Conservation (phyloP, 768 basidiomycete genomes). For the Lactarius tabidus region DNA sequence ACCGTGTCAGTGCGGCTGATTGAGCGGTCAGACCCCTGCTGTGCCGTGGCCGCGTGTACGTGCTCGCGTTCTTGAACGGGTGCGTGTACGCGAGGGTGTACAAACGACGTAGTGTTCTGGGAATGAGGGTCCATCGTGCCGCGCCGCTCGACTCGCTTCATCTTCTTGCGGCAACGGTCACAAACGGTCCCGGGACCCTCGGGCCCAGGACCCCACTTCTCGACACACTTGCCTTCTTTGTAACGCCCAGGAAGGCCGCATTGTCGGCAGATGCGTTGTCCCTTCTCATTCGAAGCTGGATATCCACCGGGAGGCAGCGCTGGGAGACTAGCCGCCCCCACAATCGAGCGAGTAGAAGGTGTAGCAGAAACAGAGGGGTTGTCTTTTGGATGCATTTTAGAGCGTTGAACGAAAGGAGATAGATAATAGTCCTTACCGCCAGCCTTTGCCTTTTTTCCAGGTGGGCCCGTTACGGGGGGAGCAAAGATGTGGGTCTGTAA, state of each 20-base stretch:
- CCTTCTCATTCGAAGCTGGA: constrained; percentile 40
- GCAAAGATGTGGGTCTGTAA: constrained; percentile 71
- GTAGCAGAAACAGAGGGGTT: constrained; percentile 12
- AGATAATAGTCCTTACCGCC: constrained; percentile 19
- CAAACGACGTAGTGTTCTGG: constrained; percentile 16
- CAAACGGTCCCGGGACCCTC: constrained; percentile 77
- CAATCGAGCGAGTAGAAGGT: constrained; percentile 10
- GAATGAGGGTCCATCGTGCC: constrained; percentile 51
- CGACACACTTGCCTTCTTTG: constrained; percentile 77
- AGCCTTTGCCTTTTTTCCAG: constrained; percentile 61
- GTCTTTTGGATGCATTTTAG: not conserved
- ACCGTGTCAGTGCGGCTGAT: constrained; percentile 23
- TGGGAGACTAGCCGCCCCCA: constrained; percentile 27
- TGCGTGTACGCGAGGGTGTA: constrained; percentile 13
- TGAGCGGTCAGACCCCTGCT: constrained; percentile 18
- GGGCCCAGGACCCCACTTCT: constrained; percentile 81
- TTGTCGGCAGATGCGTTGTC: constrained; percentile 64
- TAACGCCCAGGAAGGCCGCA: constrained; percentile 68
- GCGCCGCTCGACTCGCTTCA: constrained; percentile 72
- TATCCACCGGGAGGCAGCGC: constrained; percentile 32
- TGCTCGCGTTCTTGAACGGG: constrained; percentile 15
- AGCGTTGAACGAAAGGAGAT: not conserved
- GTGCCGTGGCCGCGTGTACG: constrained; percentile 1
- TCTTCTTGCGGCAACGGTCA: constrained; percentile 77
- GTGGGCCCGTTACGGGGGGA: constrained; percentile 68